These are phyloP conservation scores for Globisporangium radiosum DNA, from an alignment of 352 stramenopile species.

Conservation along the genomic window DNA sequence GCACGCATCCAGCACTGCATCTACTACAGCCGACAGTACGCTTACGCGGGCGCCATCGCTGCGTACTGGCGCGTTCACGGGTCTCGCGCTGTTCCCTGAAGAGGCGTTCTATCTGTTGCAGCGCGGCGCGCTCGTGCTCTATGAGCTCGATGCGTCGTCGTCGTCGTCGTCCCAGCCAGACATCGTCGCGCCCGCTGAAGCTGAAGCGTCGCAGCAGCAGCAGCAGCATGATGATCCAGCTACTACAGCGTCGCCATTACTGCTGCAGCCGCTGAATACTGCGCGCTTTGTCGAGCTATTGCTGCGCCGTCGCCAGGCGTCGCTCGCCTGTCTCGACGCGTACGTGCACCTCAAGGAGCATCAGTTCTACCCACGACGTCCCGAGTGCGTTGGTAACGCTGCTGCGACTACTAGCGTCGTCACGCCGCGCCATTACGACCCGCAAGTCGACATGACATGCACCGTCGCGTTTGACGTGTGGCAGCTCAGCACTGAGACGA, in stretches of 20 bases:
- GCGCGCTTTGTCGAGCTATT: slow-evolving; percentile 24
- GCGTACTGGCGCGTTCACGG: slow-evolving; percentile 41
- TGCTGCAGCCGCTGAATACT: slow-evolving; percentile 12
- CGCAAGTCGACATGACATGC: slow-evolving; percentile 4
- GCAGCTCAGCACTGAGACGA: slow-evolving; percentile 28
- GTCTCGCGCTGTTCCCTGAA: slow-evolving; percentile 59
- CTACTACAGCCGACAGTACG: not conserved
- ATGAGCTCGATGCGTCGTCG: slow-evolving; percentile 15
- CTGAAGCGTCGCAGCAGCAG: not conserved
- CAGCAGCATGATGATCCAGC: not conserved
- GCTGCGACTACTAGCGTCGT: not conserved
- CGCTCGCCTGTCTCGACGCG: slow-evolving; percentile 34
- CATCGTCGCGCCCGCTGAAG: not conserved
- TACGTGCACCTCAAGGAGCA: slow-evolving; percentile 62
- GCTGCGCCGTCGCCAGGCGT: slow-evolving; percentile 20
- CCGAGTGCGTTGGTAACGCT: no score
- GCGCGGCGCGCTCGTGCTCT: slow-evolving; percentile 39
- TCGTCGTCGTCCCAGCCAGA: not conserved
- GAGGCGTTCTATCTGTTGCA: slow-evolving; percentile 65
- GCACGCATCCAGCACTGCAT: not conserved
- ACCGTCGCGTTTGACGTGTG: slow-evolving; percentile 54
- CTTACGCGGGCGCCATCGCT: slow-evolving; percentile 3
- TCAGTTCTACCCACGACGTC: slow-evolving; percentile 58
- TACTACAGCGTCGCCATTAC: not conserved
- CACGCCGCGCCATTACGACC: slow-evolving; percentile 8